Base-by-base conservation (phyloP, 2,329 filamentous ascomycete species). In the Boeremia exigua region DNA sequence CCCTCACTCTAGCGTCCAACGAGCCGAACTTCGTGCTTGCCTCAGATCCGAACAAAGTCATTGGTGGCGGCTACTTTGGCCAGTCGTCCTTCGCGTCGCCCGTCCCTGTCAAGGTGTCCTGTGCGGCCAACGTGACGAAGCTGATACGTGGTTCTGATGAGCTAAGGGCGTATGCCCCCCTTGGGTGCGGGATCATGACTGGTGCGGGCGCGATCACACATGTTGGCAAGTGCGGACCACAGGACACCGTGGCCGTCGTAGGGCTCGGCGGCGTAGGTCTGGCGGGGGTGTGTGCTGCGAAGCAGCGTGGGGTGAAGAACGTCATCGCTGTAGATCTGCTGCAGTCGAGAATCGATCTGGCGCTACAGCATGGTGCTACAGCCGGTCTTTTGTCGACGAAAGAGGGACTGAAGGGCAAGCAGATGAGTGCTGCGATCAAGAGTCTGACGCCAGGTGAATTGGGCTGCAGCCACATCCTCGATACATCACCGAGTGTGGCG, bases 181-280 rank as follows among this genome's bases (percentile, higher is more conserved):
- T 81, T 9, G 79, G 79, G 17, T 81, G 79, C 57, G 79, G 78
- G 0, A 74, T 81, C 32, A 77, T 80, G 61, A 81, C 79, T 0
- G 80, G 80, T 9, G 71, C 68, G 25, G 79, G 79, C 2, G 75
- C 76, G 43, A 74, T 77, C n/a, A 76, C 76, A 0, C 62, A 76
- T 15, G 69, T 77, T 0, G 62, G 77, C 0, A 68, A 68, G 9
- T 77, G 75, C 0, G 70, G 63, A 7, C 53, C 66, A 3, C 61
- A 69, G 0, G 77, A 80, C 56, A 63, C 74, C 4, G 68, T 82
- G 29, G 70, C 75, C 14, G 67, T 82, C 2, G 52, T 80, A 12
- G 80, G 79, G 2, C 68, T 81, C 0, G 79, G 79, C 3, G 79
- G 78, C 9, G 79, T 83, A 0, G 80, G 80, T 0, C 61, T 82